Conservation (phyloP, 306 rosid species). For the Sechiopsis laciniata region DNA sequence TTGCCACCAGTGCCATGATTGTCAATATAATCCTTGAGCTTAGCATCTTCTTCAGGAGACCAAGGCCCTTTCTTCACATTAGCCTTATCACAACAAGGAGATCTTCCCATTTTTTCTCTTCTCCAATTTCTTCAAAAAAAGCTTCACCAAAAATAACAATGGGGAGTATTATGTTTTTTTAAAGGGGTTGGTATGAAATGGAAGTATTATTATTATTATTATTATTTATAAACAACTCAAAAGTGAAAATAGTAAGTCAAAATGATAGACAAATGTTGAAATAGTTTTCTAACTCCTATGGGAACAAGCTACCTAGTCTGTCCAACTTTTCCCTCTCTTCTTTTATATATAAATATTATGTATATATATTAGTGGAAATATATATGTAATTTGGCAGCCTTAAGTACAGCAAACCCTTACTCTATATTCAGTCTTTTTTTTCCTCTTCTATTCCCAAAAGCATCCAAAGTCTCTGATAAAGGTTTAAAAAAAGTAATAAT, state of each 20-base stretch:
- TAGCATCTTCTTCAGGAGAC: not conserved
- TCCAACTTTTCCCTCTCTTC: slow-evolving; percentile 1
- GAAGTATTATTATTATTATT: not conserved
- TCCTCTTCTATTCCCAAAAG: not conserved
- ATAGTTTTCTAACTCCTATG: slow-evolving; percentile 19
- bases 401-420: slow-evolving; percentile 23
- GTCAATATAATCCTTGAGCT: slow-evolving; percentile 15
- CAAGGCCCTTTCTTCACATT: slow-evolving; percentile 22
- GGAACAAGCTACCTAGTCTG: slow-evolving; percentile 17
- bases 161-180: not conserved
- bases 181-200: not conserved
- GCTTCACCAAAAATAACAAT: not conserved
- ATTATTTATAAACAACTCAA: not conserved
- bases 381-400: slow-evolving; percentile 20
- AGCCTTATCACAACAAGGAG: slow-evolving; percentile 20
- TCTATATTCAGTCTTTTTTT: not conserved
- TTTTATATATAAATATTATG: not conserved
- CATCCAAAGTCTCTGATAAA: slow-evolving; percentile 1
- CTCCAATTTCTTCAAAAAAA: not conserved
- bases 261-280: slow-evolving; percentile 7
- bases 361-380: not conserved
- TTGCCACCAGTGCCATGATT: slow-evolving; percentile 15
- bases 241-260: slow-evolving; percentile 16
- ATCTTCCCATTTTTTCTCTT: slow-evolving; percentile 8
- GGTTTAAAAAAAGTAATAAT: not conserved